Evolutionary conservation across 805 yeast species (phyloP).

Genomic region (Candida sphagnicola): DNA sequence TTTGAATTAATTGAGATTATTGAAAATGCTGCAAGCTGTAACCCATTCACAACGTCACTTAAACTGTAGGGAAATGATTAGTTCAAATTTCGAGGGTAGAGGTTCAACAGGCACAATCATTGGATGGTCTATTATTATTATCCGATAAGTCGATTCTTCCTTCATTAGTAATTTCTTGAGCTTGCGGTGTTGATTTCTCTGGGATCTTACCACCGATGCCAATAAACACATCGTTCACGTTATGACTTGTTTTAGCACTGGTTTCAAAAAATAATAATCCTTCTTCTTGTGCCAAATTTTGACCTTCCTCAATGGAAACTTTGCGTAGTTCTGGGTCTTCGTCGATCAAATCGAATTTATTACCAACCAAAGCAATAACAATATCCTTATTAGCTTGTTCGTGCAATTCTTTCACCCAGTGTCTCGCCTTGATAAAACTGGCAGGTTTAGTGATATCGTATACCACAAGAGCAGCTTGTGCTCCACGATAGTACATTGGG

Average conservation of each 20-base stretch:
- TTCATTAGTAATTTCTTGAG: conserved; percentile 14
- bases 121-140: background rate
- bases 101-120: conserved; percentile 2
- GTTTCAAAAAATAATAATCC: conserved; percentile 89
- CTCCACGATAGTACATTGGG: conserved; percentile 96
- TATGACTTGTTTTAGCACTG: conserved; percentile 84
- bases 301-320: conserved; percentile 84
- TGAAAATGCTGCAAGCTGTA: too few species aligned
- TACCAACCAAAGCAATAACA: conserved; percentile 90
- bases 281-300: conserved; percentile 85
- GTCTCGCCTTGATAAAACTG: conserved; percentile 91
- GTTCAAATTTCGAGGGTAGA: too few species aligned
- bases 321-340: conserved; percentile 57
- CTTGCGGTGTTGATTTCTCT: conserved; percentile 13
- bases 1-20: too few species aligned
- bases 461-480: conserved; percentile 94
- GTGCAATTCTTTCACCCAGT: conserved; percentile 95
- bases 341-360: conserved; percentile 78
- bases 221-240: conserved; percentile 87
- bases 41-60: too few species aligned
- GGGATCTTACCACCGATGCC: conserved; percentile 90
- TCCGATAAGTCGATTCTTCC: conserved; percentile 34
- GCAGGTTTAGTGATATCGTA: conserved; percentile 95
- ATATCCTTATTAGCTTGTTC: conserved; percentile 94
- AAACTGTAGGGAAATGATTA: too few species aligned